Percentiles rank a stretch among this genome's conserved stretches.
Evolutionary conservation across 495 filamentous ascomycete species (phyloP).

Genomic region (Aspergillus cavernicola): DNA sequence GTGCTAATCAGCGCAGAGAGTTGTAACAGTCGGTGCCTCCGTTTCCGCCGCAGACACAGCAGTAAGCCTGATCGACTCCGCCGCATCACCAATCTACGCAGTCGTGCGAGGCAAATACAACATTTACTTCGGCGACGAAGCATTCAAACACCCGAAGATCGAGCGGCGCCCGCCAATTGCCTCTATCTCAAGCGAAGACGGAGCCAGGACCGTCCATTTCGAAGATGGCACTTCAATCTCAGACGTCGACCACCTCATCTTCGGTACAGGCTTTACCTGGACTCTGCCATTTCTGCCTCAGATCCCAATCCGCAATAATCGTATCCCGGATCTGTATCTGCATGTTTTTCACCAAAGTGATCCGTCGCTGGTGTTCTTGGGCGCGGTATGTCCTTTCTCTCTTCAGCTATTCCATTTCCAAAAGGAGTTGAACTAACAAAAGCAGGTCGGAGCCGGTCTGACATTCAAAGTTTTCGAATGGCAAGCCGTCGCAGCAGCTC

Average conservation of each 20-base stretch:
- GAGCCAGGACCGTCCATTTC: conserved; percentile 39
- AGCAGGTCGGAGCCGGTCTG: conserved; percentile 52
- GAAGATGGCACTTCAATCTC: conserved; percentile 45
- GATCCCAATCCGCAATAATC: conserved; percentile 47
- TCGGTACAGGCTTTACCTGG: conserved; percentile 57
- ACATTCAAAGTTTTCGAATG: conserved; percentile 59
- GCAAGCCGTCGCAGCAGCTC: conserved; percentile 56
- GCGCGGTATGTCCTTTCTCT: conserved; percentile 36
- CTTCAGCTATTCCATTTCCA: too few relatives aligned
- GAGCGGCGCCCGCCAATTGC: conserved; percentile 41
- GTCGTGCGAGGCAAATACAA: conserved; percentile 44
- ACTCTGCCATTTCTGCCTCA: conserved; percentile 51
- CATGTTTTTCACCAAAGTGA: conserved; percentile 50
- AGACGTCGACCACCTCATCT: conserved; percentile 53
- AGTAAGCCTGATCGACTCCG: conserved; percentile 31
- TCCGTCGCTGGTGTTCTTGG: conserved; percentile 35
- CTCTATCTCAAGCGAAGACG: conserved; percentile 38
- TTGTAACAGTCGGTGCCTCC: conserved; percentile 39
- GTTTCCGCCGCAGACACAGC: conserved; percentile 44
- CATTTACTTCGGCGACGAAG: conserved; percentile 47
- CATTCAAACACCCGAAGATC: conserved; percentile 50
- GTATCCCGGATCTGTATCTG: conserved; percentile 52
- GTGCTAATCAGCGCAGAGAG: too few relatives aligned
- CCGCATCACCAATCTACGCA: conserved; percentile 32
- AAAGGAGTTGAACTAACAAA: too few relatives aligned